Evolutionary conservation across 2,329 filamentous ascomycete species (phyloP).

Genomic region (Fusarium guadeloupense): DNA sequence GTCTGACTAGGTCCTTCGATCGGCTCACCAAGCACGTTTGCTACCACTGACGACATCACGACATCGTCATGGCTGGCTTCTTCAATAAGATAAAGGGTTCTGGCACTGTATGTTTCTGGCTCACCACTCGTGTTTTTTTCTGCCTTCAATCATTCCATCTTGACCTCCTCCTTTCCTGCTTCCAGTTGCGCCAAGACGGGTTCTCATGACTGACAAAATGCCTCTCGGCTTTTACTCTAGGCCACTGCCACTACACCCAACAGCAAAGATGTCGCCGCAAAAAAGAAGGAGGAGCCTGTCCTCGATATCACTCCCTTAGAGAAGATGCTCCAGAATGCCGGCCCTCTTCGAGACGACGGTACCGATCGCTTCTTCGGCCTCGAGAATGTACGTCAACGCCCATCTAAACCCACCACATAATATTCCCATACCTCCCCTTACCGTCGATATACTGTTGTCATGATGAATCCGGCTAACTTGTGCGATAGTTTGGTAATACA

Average conservation of each 20-base stretch:
- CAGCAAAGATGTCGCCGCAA: conserved; percentile 58
- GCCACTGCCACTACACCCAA: conserved; percentile 52
- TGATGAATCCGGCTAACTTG: conserved; percentile 47
- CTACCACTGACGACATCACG: conserved; percentile 32
- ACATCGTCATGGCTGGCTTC: conserved; percentile 62
- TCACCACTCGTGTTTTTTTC: conserved; percentile 3
- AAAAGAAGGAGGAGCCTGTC: conserved; percentile 67
- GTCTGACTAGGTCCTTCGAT: conserved; percentile 31
- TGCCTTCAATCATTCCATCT: conserved; percentile 6
- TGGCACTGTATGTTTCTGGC: conserved; percentile 60
- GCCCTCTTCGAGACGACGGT: conserved; percentile 83
- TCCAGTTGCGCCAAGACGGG: conserved; percentile 27
- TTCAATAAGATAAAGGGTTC: conserved; percentile 67
- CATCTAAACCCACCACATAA: conserved; percentile 5
- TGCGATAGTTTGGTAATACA: conserved; percentile 88
- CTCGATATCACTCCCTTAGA: conserved; percentile 70
- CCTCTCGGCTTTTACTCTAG: conserved; percentile 47
- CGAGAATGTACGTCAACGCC: conserved; percentile 80
- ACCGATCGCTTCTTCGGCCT: conserved; percentile 98
- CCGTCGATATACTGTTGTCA: background rate
- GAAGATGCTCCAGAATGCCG: conserved; percentile 83
- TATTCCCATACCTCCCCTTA: background rate
- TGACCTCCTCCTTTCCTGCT: conserved; percentile 37
- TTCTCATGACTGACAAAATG: conserved; percentile 46
- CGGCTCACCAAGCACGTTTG: conserved; percentile 34